Base-by-base conservation (phyloP, 23 red algal genomes). In the Gracilaria gracilis region DNA sequence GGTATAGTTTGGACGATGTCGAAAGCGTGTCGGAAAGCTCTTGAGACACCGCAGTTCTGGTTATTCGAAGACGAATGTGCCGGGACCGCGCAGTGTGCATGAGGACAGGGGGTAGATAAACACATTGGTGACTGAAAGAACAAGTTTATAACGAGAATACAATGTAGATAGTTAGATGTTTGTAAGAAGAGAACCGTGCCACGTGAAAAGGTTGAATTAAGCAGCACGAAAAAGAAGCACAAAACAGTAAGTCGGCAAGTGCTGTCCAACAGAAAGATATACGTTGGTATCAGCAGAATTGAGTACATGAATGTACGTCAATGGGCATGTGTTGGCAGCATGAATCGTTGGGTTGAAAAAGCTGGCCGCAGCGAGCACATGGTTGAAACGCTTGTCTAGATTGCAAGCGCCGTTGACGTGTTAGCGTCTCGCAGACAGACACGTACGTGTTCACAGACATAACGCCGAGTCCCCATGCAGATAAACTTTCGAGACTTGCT, bases 111-210 rank as follows among this genome's bases (percentile, higher is more conserved):
- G 4, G 16, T 32, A 37, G 4, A 2, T 77, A 50, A 51, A 46
- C 9, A 7, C 40, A 77, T 23, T 77, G 21, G 31, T 6, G 38
- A 20, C 25, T 28, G 46, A 51, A 77, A n/a, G 36, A 8, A 51
- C n/a, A 51, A 23, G 20, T 77, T 77, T 77, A 50, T 4, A 77
- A 77, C 27, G 38, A 50, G 21, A 49, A 20, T 77, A 77, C 72
- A 77, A 75, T 44, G n/a, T 2, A 77, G 72, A 51, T 77, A 77
- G 72, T 77, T 77, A 77, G 72, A 77, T 12, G 46, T 50, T 51
- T 77, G 72, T 77, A 49, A 20, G 19, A 51, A 51, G 11, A 77
- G 27, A 77, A 77, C 23, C 3, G 19, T 27, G 72, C 46, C 72
- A 77, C 72, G 46, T 49, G 38, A 51, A 46, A 25, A 19, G 69